Evolutionary conservation across 306 rosid species (phyloP).

Genomic region (Trifolium fragiferum): DNA sequence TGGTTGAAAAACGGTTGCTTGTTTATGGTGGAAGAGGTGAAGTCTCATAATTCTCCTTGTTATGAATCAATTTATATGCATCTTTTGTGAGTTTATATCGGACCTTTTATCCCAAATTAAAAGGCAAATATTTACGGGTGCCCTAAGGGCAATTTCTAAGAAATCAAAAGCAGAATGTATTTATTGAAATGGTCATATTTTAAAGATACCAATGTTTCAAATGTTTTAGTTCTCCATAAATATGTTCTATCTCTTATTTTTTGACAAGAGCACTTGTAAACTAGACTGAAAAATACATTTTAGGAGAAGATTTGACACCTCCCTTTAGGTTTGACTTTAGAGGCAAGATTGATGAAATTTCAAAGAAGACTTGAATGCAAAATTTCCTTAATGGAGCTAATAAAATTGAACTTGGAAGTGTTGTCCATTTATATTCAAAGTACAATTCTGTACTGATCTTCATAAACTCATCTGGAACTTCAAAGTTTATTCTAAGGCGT

Average conservation of each 20-base stretch:
- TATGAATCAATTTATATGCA: constrained; percentile 20
- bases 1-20: constrained; percentile 90
- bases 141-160: neutral
- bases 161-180: neutral
- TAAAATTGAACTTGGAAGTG: constrained; percentile 16
- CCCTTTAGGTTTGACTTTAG: constrained; percentile 2
- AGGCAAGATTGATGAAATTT: constrained; percentile 28
- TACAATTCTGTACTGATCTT: neutral
- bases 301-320: constrained; percentile 15
- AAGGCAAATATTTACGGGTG: neutral
- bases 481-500: neutral
- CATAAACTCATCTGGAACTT: neutral
- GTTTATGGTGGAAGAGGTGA: constrained; percentile 97
- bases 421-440: neutral
- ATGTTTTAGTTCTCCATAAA: too few species aligned
- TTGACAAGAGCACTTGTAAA: too few species aligned
- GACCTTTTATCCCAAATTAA: constrained; percentile 13
- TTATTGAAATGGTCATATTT: neutral
- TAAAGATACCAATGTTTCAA: neutral
- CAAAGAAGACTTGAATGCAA: neutral
- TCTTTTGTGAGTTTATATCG: neutral
- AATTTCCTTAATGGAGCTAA: constrained; percentile 7
- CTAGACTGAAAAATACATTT: neutral
- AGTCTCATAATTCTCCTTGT: constrained; percentile 35
- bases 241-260: too few species aligned